These are phyloP conservation scores for Kuraishia hungarica DNA, from an alignment of 805 yeast species.

Conservation along the genomic window DNA sequence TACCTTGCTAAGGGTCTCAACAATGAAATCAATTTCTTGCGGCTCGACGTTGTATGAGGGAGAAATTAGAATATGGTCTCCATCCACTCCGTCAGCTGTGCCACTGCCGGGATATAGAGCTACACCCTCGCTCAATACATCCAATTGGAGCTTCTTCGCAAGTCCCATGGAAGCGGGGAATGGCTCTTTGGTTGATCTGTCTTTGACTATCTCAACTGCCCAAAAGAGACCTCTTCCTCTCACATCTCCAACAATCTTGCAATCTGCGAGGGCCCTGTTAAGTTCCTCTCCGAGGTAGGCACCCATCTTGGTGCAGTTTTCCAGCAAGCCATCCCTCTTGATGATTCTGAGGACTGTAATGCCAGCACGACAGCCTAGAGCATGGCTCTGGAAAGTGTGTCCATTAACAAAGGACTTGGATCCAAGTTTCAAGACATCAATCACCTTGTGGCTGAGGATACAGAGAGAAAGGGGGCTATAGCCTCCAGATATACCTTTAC, in stretches of 20 bases:
- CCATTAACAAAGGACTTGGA: slow-evolving; percentile 10
- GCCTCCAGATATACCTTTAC: slow-evolving; percentile 26
- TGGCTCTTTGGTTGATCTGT: slow-evolving; percentile 31
- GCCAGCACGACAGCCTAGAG: slow-evolving; percentile 22
- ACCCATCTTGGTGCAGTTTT: slow-evolving; percentile 18
- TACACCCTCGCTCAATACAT: slow-evolving; percentile 25
- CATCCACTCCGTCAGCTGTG: slow-evolving; percentile 20
- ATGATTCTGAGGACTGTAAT: slow-evolving; percentile 21
- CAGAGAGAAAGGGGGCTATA: slow-evolving; percentile 21
- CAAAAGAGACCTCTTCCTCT: slow-evolving; percentile 14
- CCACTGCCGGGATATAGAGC: slow-evolving; percentile 30
- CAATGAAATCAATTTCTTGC: slow-evolving; percentile 24
- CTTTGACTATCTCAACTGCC: slow-evolving; percentile 37
- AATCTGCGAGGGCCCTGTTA: slow-evolving; percentile 5
- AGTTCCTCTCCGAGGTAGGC: slow-evolving; percentile 15
- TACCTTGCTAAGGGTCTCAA: slow-evolving; percentile 3
- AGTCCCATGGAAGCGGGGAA: slow-evolving; percentile 22
- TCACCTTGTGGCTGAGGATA: slow-evolving; percentile 15
- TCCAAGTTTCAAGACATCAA: slow-evolving; percentile 13
- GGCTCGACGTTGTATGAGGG: slow-evolving; percentile 28
- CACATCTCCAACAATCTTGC: slow-evolving; percentile 12
- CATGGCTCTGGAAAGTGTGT: slow-evolving; percentile 21
- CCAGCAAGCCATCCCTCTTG: slow-evolving; percentile 15
- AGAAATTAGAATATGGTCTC: slow-evolving; percentile 30
- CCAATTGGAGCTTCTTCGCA: slow-evolving; percentile 15